Evolutionary conservation across 139 green algal species (phyloP), one percentile per base, ranked within the genome.

Genomic region (Desmodesmus armatus): DNA sequence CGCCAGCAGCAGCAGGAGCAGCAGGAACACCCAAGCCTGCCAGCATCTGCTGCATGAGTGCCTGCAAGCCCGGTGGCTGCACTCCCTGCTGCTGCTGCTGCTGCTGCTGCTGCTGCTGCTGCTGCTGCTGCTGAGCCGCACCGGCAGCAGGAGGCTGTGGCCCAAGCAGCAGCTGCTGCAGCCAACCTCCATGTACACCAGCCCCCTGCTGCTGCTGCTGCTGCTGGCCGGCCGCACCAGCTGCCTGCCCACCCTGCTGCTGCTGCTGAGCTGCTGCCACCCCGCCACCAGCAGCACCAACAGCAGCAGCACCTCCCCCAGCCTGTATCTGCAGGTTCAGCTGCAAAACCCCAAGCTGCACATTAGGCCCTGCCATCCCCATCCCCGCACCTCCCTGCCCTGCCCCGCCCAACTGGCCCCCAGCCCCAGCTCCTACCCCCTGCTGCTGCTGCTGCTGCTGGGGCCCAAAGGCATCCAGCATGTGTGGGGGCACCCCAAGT

Each of bases 381-480:
- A n/a, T n/a, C n/a, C n/a, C n/a, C n/a, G n/a, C n/a, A n/a, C n/a
- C n/a, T n/a, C n/a, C n/a, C n/a, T n/a, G n/a, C n/a, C n/a, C n/a
- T n/a, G n/a, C n/a, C n/a, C n/a, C n/a, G n/a, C n/a, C n/a, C n/a
- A n/a, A n/a, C n/a, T n/a, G n/a, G n/a, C n/a, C n/a, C n/a, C n/a
- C n/a, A n/a, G n/a, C n/a, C n/a, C n/a, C n/a, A n/a, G n/a, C n/a
- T n/a, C n/a, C n/a, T n/a, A 40, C 29, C 63, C 40, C n/a, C n/a
- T 71, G 62, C 62, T 71, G 63, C 63, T 41, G 63, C 63, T 72
- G 63, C 63, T 72, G 63, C 15, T 47, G 47, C 47, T 55, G 47
- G 9, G 7, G 7, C 47, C 13, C 13, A 13, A 55, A 13, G 47
- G n/a, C n/a, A n/a, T n/a, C n/a, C n/a, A n/a, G n/a, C n/a, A n/a